A percentile compares a stretch with the other conserved stretches of the same genome.
Evolutionary conservation across 306 rosid species (phyloP).

Genomic region (Cicer cuneatum): DNA sequence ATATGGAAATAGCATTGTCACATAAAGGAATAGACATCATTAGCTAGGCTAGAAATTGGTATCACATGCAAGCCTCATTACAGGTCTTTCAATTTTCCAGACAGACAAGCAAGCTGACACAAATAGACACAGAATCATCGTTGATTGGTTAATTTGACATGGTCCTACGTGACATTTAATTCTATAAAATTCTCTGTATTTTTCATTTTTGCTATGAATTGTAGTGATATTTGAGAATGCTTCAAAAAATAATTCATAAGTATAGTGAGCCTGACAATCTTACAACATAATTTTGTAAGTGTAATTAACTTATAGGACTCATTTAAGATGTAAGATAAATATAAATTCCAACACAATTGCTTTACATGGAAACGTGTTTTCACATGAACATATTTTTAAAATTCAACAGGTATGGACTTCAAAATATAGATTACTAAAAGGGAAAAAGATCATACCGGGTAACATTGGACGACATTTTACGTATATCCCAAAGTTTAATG

Average conservation of each 20-base stretch:
- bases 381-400: not conserved
- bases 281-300: constrained; percentile 7
- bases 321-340: constrained; percentile 1
- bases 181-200: not conserved
- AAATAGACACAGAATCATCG: constrained; percentile 8
- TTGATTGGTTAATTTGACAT: not conserved
- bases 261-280: not conserved
- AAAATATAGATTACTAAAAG: not conserved
- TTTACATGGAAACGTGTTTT: not conserved
- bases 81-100: constrained; percentile 20
- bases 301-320: constrained; percentile 30
- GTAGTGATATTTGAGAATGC: constrained; percentile 5
- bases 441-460: constrained; percentile 58
- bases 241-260: not conserved
- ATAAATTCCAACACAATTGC: constrained; percentile 18
- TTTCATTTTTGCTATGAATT: not conserved
- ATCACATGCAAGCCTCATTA: constrained; percentile 7
- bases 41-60: constrained; percentile 25
- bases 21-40: constrained; percentile 21
- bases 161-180: constrained; percentile 20
- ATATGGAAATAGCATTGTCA: constrained; percentile 40
- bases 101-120: constrained; percentile 10
- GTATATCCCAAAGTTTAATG: constrained; percentile 96
- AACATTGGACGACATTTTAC: constrained; percentile 74
- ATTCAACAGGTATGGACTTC: constrained; percentile 22